Base-by-base conservation (phyloP, 306 rosid species). In the Quercus aquifolioides region DNA sequence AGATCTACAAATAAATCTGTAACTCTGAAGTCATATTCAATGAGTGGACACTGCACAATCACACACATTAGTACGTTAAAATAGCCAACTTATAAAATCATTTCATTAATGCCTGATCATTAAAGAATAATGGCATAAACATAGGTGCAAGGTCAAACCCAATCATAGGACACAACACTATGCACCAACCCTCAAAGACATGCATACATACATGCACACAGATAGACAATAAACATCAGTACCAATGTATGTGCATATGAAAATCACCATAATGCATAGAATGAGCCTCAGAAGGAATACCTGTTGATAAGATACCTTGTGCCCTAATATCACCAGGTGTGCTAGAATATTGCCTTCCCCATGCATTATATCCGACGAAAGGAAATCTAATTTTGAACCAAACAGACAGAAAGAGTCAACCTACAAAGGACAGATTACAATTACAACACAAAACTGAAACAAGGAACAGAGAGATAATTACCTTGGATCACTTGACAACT, bases 281-380 rank as follows among this genome's bases (percentile, higher is more conserved):
- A 81, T 52, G 74, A 63, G 62, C 74, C 58, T 71, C 87, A 49
- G 17, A 12, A 49, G 54, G 1, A 3, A 52, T 41, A 91, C 99
- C 97, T 94, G 99, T 74, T 87, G 86, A 82, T 94, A 88, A 62
- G 95, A 86, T 75, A 88, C 79, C 84, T 91, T 94, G 88, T 92
- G 92, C 57, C 99, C 94, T 68, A 94, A 63, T 70, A 88, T 84
- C 84, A 80, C 84, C 90, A 94, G 84, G 84, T 94, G 99, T 74
- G 94, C 85, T 62, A 88, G 73, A 79, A 94, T 81, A 83, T 91
- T 94, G 78, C 99, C 99, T 91, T 94, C 99, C 74, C 99, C 99
- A 3, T 87, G 97, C 97, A 92, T 91, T 74, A 92, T 81, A 79
- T 92, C 97, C 31, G 95, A 87, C 6, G 97, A 90, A 38, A 94